Conservation (phyloP, 2,329 filamentous ascomycete species). For the Hypocrella siamensis region DNA sequence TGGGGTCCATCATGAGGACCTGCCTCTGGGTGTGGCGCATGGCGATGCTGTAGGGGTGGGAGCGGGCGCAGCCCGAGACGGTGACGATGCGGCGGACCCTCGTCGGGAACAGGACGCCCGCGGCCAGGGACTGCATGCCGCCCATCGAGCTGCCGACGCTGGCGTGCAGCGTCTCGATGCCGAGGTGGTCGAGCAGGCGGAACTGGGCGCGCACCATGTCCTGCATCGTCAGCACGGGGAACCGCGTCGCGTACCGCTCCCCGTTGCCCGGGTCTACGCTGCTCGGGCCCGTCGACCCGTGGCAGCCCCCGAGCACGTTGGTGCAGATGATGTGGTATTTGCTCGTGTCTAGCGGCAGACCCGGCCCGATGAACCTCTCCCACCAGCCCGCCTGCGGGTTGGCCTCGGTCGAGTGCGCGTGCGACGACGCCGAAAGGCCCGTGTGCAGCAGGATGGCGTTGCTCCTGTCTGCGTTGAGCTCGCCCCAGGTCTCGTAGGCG, state of each 20-base stretch:
- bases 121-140: conserved; percentile 90
- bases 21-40: conserved; percentile 97
- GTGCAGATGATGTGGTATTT: conserved; percentile 93
- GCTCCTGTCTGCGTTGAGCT: conserved; percentile 60
- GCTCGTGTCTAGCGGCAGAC: conserved; percentile 69
- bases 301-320: conserved; percentile 91
- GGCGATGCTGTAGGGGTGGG: conserved; percentile 94
- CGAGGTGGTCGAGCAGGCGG: conserved; percentile 64
- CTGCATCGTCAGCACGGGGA: conserved; percentile 87
- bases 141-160: conserved; percentile 96
- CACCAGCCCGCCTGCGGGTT: conserved; percentile 94
- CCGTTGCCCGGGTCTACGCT: conserved; percentile 81
- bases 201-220: conserved; percentile 98
- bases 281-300: conserved; percentile 82
- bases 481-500: conserved; percentile 88
- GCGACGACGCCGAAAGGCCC: conserved; percentile 89
- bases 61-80: conserved; percentile 85
- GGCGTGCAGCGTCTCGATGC: conserved; percentile 67
- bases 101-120: conserved; percentile 68
- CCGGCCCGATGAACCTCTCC: conserved; percentile 95
- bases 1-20: conserved; percentile 97
- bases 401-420: conserved; percentile 76
- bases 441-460: conserved; percentile 91
- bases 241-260: conserved; percentile 79
- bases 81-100: conserved; percentile 71